Base-by-base conservation (phyloP, 2,329 filamentous ascomycete genomes). In the Monosporascus cannonballus region DNA sequence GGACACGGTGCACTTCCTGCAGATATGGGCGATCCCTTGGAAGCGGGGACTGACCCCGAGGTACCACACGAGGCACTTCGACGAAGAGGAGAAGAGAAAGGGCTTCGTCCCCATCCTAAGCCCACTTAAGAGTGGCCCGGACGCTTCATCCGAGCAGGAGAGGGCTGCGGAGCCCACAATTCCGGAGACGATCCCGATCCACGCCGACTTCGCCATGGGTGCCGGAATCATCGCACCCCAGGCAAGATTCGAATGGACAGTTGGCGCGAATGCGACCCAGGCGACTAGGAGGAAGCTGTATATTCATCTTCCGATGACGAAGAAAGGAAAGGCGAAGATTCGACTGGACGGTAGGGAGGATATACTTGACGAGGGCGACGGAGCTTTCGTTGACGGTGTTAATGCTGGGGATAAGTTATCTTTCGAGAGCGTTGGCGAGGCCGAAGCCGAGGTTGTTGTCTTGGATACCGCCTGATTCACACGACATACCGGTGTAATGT, bases 21-120 rank as follows among this genome's bases (percentile, higher is more conserved):
- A 96, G 71, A 95, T 96, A 62, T 96, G 90, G 90, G 89, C 86
- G 1, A 75, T 89, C 48, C 90, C 90, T 0, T 92, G 90, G 80
- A 84, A 84, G 68, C 73, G 77, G 22, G 86, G 88, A 0, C 76
- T 96, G 47, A 77, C 78, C 47, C 90, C 90, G 2, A 77, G 80
- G 39, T 96, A 96, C 67, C 87, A 90, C 69, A 94, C 88, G 4
- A 78, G 76, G 55, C 80, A 81, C 56, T 95, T 90, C 61, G 71
- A 75, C 48, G 90, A 95, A 47, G 86, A 84, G 53, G 77, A 80
- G 55, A 95, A 95, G 77, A 76, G 78, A 54, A 77, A 84, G 62
- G 81, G 70, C 17, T 86, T 95, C 59, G 80, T 93, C 22, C 77
- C 82, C 22, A 90, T 96, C 53, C 79, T 95, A 61, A 90, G 89